phyloP scores from a whole-genome alignment of 495 filamentous ascomycete species.

The Platismatia glauca region DNA sequence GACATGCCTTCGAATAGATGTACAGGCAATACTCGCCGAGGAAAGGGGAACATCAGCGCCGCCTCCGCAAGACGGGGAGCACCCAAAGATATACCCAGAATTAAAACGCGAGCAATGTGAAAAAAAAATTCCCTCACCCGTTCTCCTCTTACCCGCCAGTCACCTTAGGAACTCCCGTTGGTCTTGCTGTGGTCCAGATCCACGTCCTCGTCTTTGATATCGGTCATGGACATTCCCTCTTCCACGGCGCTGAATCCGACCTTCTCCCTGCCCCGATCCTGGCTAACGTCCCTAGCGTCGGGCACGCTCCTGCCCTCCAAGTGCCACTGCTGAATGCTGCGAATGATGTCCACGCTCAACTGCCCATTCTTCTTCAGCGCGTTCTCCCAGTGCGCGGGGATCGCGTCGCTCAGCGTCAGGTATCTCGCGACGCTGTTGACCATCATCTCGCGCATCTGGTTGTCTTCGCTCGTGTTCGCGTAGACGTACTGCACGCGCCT shows the following conservation, averaged over 20 bases:
- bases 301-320: conserved; percentile 35
- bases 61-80: neutral
- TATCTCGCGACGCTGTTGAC: conserved; percentile 35
- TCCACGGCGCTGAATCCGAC: conserved; percentile 27
- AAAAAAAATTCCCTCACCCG: neutral
- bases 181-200: conserved; percentile 1
- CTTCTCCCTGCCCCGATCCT: conserved; percentile 27
- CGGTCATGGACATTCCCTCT: conserved; percentile 22
- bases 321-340: conserved; percentile 40
- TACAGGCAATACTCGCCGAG: neutral
- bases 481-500: conserved; percentile 45
- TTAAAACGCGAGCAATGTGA: neutral
- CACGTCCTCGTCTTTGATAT: conserved; percentile 23
- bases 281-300: conserved; percentile 35
- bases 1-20: neutral
- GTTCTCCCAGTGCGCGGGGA: conserved; percentile 41
- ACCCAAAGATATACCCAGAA: neutral
- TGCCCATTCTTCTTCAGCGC: conserved; percentile 41
- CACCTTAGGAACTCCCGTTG: conserved; percentile 18
- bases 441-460: conserved; percentile 40
- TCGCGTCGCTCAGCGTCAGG: conserved; percentile 32
- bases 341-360: conserved; percentile 41
- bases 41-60: neutral
- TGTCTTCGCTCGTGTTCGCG: conserved; percentile 37
- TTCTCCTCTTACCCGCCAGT: neutral